Conservation (phyloP, 345 rosid species). For the Luvunga scandens region DNA sequence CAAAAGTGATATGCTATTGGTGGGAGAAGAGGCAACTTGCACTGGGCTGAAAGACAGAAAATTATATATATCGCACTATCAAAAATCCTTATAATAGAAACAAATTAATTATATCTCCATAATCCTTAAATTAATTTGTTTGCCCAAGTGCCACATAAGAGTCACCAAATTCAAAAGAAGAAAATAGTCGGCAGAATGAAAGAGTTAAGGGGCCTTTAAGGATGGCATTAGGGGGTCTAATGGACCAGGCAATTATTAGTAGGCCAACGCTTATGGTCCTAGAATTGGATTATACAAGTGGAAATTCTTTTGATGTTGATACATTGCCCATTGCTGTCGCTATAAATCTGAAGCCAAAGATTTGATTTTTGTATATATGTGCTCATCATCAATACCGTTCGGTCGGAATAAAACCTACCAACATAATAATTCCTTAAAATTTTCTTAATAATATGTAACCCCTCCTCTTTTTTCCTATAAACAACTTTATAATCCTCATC, state of each 20-base stretch:
- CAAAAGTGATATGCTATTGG: constrained; percentile 5
- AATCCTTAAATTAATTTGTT: background rate
- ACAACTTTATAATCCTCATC: background rate
- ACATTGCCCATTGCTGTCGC: background rate
- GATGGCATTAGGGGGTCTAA: background rate
- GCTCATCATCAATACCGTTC: constrained; percentile 4
- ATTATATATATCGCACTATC: background rate
- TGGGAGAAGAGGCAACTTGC: constrained; percentile 13
- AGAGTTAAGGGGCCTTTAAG: background rate
- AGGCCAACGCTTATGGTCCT: constrained; percentile 38
- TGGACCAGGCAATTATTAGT: constrained; percentile 48
- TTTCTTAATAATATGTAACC: background rate
- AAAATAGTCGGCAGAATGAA: constrained; percentile 23
- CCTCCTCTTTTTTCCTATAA: background rate
- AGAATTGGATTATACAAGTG: constrained; percentile 23
- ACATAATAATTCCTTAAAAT: background rate
- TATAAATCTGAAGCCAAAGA: constrained; percentile 5
- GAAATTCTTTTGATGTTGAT: constrained; percentile 28
- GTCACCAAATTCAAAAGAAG: background rate
- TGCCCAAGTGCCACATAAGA: background rate
- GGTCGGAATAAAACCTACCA: constrained; percentile 42
- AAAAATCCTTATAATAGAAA: background rate
- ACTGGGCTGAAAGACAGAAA: background rate
- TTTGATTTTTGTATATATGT: constrained; percentile 15
- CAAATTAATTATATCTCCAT: background rate